Evolutionary conservation across 345 rosid genomes (phyloP), one percentile per base, ranked within the genome.

Genomic region (Sapria himalayana): DNA sequence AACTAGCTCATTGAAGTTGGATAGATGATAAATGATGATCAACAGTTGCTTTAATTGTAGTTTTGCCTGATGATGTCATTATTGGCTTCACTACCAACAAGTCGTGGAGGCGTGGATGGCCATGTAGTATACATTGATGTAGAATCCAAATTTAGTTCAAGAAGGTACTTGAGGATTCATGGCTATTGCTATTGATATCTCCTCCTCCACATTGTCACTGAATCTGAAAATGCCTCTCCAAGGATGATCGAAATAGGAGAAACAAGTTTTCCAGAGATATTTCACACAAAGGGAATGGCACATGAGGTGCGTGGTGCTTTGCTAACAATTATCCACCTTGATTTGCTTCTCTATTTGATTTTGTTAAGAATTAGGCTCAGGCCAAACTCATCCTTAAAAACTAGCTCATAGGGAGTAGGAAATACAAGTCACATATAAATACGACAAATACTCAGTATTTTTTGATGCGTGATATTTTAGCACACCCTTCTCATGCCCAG

Each of bases 171-270:
- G 15, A 5, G n/a, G 49, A 11, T 43, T 43, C 7, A 4, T 19
- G 23, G 31, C 33, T 11, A 0, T 12, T 24, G 25, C 27, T 40
- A 22, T 15, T 22, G 2, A 13, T 36, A 34, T 9, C 11, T 8
- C n/a, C 17, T 33, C 11, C 31, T 39, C 6, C 6, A 22, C 11
- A 36, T 38, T 40, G n/a, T 27, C 21, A 22, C 7, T 18, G 20
- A 5, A 10, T 34, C 49, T 11, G 6, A 12, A 4, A 37, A 17
- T 34, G 41, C 24, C 13, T 55, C 39, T 46, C 15, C 49, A 56
- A 80, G 96, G 76, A 50, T 80, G 49, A 68, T 85, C 55, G 91
- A 85, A 63, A 85, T 85, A 58, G 96, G 93, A 32, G 37, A 68
- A 17, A 49, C 56, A 46, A 76, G 82, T 56, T 85, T 76, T 38